phyloP scores from a whole-genome alignment of 2,329 filamentous ascomycete species.

The Colletotrichum sansevieriae region DNA sequence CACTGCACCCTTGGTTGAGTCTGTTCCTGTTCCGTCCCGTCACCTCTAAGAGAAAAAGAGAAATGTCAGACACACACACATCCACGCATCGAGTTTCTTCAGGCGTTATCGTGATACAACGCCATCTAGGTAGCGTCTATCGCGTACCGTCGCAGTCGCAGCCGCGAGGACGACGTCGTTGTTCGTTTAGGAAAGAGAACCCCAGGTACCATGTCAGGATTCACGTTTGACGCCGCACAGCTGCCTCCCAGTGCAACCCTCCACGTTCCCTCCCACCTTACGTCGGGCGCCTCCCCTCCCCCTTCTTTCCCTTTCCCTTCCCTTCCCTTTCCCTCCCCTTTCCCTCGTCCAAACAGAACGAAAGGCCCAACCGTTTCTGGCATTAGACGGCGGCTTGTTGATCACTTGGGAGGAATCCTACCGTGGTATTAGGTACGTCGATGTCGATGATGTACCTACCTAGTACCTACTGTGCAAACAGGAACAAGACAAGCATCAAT shows the following conservation, averaged over 20 bases:
- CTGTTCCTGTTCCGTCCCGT: neutral
- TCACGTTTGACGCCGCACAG: constrained; percentile 16
- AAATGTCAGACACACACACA: neutral
- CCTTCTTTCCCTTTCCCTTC: constrained; percentile 14
- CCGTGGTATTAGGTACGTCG: neutral
- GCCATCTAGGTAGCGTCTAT: neutral
- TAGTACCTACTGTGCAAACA: too few relatives aligned
- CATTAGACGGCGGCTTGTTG: neutral
- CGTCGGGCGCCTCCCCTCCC: neutral
- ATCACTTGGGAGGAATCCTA: neutral
- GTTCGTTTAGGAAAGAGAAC: constrained; percentile 2
- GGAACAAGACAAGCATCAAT: neutral
- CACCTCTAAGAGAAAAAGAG: neutral
- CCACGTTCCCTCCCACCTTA: constrained; percentile 19
- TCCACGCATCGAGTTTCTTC: neutral
- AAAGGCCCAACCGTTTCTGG: constrained; percentile 12
- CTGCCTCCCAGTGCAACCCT: constrained; percentile 30
- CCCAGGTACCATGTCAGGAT: constrained; percentile 11
- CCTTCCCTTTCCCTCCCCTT: neutral
- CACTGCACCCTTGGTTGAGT: neutral
- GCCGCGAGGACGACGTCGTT: constrained; percentile 12
- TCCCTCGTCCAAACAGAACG: constrained; percentile 35
- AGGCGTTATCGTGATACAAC: constrained; percentile 9
- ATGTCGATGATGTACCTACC: too few relatives aligned
- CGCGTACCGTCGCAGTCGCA: constrained; percentile 12